Percentiles rank a stretch among this genome's conserved stretches.
Evolutionary conservation across 2,329 filamentous ascomycete species (phyloP).

Genomic region (Westerdykella aurantiaca): DNA sequence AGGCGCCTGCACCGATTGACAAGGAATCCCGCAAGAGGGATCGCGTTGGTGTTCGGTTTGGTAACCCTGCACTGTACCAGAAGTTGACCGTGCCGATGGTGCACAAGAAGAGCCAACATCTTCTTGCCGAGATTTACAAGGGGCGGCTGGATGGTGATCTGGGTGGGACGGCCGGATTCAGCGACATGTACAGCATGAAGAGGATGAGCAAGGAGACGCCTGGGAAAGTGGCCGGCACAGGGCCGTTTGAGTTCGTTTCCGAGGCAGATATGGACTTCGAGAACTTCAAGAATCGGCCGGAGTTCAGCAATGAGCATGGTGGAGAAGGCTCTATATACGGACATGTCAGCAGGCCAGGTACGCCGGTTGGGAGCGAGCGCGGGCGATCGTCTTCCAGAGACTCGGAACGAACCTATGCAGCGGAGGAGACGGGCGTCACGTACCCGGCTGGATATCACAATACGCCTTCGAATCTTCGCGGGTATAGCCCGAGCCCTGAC

Average conservation of each 20-base stretch:
- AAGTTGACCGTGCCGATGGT: conserved; percentile 94
- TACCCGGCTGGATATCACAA: conserved; percentile 47
- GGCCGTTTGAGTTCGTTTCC: conserved; percentile 81
- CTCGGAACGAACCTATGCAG: conserved; percentile 23
- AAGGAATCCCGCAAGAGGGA: conserved; percentile 50
- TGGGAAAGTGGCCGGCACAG: conserved; percentile 44
- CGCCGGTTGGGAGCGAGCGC: conserved; percentile 44
- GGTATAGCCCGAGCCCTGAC: conserved; percentile 38
- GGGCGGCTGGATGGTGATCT: conserved; percentile 65
- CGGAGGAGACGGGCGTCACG: conserved; percentile 32
- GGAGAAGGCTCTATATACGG: conserved; percentile 58
- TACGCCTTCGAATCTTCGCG: conserved; percentile 39
- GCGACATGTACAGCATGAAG: conserved; percentile 74
- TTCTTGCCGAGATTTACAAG: conserved; percentile 78
- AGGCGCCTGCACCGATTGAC: conserved; percentile 37
- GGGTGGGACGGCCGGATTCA: conserved; percentile 63
- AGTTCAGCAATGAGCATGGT: conserved; percentile 84
- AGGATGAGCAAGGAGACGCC: conserved; percentile 61
- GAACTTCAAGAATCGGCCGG: conserved; percentile 82
- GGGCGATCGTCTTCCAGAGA: conserved; percentile 21
- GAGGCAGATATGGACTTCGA: conserved; percentile 84
- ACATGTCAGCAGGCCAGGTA: conserved; percentile 51
- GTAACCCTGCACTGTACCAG: conserved; percentile 84
- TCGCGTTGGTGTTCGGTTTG: conserved; percentile 71
- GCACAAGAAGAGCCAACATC: conserved; percentile 79